Evolutionary conservation across 2,329 filamentous ascomycete genomes (phyloP), one percentile per base, ranked within the genome.

Genomic region (Sclerotiophoma versabilis): DNA sequence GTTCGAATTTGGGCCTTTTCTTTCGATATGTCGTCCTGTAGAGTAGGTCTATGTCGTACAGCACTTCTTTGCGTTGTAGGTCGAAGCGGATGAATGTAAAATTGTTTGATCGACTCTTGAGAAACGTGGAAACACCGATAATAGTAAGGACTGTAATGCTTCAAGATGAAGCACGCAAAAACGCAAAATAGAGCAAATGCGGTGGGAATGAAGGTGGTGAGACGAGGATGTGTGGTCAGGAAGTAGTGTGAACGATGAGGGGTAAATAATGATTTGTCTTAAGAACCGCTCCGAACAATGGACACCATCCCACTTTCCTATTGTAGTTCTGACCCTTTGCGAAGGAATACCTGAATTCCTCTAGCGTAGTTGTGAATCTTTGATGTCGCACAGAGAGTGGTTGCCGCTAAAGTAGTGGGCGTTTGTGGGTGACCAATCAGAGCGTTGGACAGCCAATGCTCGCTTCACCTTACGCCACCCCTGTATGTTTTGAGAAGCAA

Each of bases 331-430:
- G 25, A 23, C n/a, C 43, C 32, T 45, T 26, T 41, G 33, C 30
- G 20, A 41, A 42, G 44, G 52, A 38, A 43, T 27, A 48, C 48
- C 34, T 39, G 42, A 47, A 39, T 7, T 26, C 27, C 30, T 25
- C 20, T 54, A 48, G 47, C 39, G 46, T 49, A 42, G 46, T 34
- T 33, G 43, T 54, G 29, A 39, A 52, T 14, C n/a, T 45, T 26
- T 34, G 41, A 59, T 54, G 61, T 64, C 46, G 62, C 53, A 57
- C 55, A 50, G 51, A 46, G 57, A 60, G 58, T 64, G 62, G 62
- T 51, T 60, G 52, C 32, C 46, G 47, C 53, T 55, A 59, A 53
- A 58, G 53, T 59, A 57, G 54, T 25, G 47, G 57, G 57, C 58
- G 56, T 56, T 49, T 54, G 39, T 32, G n/a, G 22, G 7, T 43